Conservation (phyloP, 1,139 yeast genomes). For the Petasospora rhodanensis region DNA sequence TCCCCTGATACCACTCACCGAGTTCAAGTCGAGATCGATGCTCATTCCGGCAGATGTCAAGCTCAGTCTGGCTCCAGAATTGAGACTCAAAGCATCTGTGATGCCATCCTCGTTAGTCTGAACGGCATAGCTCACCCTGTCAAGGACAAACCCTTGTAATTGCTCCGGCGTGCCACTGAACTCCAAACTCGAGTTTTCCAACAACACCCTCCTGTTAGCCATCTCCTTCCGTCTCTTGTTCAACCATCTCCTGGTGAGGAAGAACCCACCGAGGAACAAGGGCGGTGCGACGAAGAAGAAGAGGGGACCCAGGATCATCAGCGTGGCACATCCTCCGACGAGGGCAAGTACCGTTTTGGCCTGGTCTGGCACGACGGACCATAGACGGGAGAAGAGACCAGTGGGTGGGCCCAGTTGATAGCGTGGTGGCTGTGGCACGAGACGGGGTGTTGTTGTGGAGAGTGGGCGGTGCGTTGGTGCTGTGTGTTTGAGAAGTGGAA, state of each 20-base stretch:
- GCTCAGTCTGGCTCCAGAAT: too few species aligned
- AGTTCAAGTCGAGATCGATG: too few species aligned
- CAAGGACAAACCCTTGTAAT: constrained; percentile 21
- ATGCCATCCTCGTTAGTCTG: constrained; percentile 31
- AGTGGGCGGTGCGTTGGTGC: too few species aligned
- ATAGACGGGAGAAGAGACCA: constrained; percentile 1
- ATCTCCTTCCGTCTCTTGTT: constrained; percentile 18
- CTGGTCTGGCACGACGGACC: constrained; percentile 9
- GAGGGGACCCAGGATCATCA: constrained; percentile 34
- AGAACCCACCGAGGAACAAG: constrained; percentile 28
- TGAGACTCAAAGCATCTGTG: constrained; percentile 22
- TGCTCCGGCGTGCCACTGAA: constrained; percentile 14
- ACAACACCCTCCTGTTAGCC: constrained; percentile 16
- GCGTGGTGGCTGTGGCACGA: too few species aligned
- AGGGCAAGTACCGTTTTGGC: constrained; percentile 8
- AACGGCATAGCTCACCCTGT: constrained; percentile 32
- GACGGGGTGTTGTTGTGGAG: too few species aligned
- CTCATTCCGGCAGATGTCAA: too few species aligned
- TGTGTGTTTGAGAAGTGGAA: too few species aligned
- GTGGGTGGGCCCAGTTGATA: too few species aligned
- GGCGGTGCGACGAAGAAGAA: constrained; percentile 34
- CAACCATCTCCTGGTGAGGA: constrained; percentile 21
- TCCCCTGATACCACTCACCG: too few species aligned
- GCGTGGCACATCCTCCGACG: constrained; percentile 18
- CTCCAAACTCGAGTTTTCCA: constrained; percentile 15